Evolutionary conservation across 2,329 filamentous ascomycete genomes (phyloP).

Genomic region (Drechslera avenae): DNA sequence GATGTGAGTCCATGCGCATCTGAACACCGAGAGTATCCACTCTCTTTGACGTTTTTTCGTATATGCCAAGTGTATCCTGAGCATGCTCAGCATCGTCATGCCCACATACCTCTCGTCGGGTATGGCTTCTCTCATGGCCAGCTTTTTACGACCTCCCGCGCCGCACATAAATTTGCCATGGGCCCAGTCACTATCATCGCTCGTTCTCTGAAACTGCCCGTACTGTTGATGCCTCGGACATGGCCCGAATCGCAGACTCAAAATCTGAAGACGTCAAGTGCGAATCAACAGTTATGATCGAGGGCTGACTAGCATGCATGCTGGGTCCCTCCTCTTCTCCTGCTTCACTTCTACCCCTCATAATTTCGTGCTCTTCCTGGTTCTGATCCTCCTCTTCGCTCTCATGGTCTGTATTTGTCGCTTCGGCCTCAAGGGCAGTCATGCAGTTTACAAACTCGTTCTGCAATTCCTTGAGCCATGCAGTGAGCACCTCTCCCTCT

Average conservation of each 20-base stretch:
- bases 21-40: neutral
- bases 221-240: slow-evolving; percentile 28
- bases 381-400: slow-evolving; percentile 17
- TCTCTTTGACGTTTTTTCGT: neutral
- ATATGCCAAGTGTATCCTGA: neutral
- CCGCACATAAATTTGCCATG: no score
- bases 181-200: slow-evolving; percentile 3
- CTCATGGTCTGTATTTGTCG: slow-evolving; percentile 16
- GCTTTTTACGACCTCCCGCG: no score
- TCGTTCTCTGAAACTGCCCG: slow-evolving; percentile 37
- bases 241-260: slow-evolving; percentile 16
- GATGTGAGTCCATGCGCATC: no score
- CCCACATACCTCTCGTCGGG: no score
- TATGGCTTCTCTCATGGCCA: neutral
- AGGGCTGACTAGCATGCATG: slow-evolving; percentile 23
- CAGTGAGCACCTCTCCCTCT: slow-evolving; percentile 65
- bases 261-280: slow-evolving; percentile 21
- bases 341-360: slow-evolving; percentile 12
- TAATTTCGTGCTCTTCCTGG: slow-evolving; percentile 14
- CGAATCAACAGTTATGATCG: slow-evolving; percentile 31
- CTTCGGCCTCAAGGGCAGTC: slow-evolving; percentile 65
- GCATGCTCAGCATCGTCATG: no score
- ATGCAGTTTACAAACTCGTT: slow-evolving; percentile 75
- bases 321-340: slow-evolving; percentile 19
- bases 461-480: slow-evolving; percentile 71